Evolutionary conservation across 2,329 filamentous ascomycete genomes (phyloP).

Genomic region (Volutella citrinella): DNA sequence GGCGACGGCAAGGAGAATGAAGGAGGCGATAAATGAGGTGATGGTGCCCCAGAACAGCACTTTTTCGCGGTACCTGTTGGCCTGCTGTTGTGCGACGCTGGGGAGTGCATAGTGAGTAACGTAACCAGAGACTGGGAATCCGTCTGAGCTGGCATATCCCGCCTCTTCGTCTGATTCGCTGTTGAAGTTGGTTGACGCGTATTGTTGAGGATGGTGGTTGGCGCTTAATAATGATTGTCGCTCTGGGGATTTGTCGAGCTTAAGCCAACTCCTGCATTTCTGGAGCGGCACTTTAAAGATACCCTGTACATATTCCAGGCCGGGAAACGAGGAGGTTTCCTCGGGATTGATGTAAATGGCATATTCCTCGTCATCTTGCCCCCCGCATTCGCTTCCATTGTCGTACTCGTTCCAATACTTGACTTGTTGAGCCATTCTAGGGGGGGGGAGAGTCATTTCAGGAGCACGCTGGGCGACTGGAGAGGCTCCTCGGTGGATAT

Average conservation of each 20-base stretch:
- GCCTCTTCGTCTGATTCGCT: slow-evolving; percentile 44
- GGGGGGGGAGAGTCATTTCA: slow-evolving; percentile 31
- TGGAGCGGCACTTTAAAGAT: slow-evolving; percentile 48
- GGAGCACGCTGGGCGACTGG: slow-evolving; percentile 22
- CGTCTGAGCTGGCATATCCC: slow-evolving; percentile 52
- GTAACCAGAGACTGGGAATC: slow-evolving; percentile 49
- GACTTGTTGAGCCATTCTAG: slow-evolving; percentile 26
- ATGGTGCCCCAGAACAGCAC: slow-evolving; percentile 54
- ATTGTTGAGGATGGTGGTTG: slow-evolving; percentile 23
- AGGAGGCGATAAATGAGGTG: slow-evolving; percentile 55
- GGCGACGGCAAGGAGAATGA: slow-evolving; percentile 63
- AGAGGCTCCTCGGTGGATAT: slow-evolving; percentile 22
- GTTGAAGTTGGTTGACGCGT: slow-evolving; percentile 26
- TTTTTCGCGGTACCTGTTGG: slow-evolving; percentile 49
- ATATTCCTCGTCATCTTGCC: slow-evolving; percentile 57
- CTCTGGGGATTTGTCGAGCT: slow-evolving; percentile 26
- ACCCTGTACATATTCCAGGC: slow-evolving; percentile 57
- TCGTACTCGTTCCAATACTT: slow-evolving; percentile 89
- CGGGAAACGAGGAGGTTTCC: slow-evolving; percentile 57
- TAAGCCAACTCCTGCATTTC: slow-evolving; percentile 52
- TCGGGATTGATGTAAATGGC: slow-evolving; percentile 74
- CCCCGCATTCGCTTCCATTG: slow-evolving; percentile 67
- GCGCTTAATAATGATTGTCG: slow-evolving; percentile 28
- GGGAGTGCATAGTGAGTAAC: slow-evolving; percentile 53
- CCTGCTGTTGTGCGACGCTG: slow-evolving; percentile 48